Evolutionary conservation across 75 land plant species (phyloP).

Genomic region (Ceratopteris richardii): DNA sequence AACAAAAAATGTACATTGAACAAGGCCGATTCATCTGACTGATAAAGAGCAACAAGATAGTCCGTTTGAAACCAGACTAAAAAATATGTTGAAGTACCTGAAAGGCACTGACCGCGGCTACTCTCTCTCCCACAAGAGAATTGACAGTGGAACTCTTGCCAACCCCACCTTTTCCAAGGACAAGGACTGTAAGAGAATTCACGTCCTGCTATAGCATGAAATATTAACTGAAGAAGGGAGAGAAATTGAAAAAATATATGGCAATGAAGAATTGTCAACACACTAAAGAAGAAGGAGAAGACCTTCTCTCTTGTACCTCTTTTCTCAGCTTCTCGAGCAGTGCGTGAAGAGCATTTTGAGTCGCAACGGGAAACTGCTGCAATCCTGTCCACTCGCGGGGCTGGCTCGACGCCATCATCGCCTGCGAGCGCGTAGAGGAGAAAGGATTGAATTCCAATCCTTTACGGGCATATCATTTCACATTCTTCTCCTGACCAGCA

Average conservation of each 20-base stretch:
- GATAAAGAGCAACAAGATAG: too few relatives aligned
- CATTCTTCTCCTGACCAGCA: too few relatives aligned
- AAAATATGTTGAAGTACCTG: conserved; percentile 63
- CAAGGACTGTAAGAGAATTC: conserved; percentile 69
- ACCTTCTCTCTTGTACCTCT: conserved; percentile 39
- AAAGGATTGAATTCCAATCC: too few relatives aligned
- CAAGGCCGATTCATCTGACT: too few relatives aligned
- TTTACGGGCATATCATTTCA: too few relatives aligned
- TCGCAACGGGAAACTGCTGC: conserved; percentile 79
- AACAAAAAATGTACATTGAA: too few relatives aligned
- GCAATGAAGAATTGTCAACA: neutral
- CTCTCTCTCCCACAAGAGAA: conserved; percentile 86
- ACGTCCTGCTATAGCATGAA: conserved; percentile 44
- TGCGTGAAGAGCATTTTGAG: conserved; percentile 63
- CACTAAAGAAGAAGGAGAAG: neutral
- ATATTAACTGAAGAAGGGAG: neutral
- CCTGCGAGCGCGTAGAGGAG: neutral
- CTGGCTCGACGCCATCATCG: conserved; percentile 26
- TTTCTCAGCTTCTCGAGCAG: conserved; percentile 62
- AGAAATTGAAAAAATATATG: neutral
- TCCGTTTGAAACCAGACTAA: too few relatives aligned
- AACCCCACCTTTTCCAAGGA: conserved; percentile 96
- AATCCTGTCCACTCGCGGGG: conserved; percentile 83
- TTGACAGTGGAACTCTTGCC: conserved; percentile 97
- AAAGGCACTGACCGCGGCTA: conserved; percentile 77